A percentile compares a stretch with the other conserved stretches of the same genome.
These are phyloP conservation scores for Besnoitia besnoiti DNA, from an alignment of 169 alveolate species.

Conservation along the genomic window DNA sequence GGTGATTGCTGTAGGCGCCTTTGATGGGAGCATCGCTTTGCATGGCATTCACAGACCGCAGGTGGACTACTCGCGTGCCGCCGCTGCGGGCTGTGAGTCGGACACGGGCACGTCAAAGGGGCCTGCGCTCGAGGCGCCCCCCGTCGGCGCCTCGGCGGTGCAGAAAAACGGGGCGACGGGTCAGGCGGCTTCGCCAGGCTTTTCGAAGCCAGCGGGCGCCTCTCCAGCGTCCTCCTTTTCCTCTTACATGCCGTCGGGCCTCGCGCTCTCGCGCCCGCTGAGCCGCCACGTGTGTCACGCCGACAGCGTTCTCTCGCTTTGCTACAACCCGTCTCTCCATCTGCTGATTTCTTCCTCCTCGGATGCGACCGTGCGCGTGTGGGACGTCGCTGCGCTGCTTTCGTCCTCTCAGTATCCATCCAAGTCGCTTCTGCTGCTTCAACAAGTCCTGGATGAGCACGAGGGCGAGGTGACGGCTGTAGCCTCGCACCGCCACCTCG, in stretches of 20 bases:
- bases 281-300: constrained; percentile 58
- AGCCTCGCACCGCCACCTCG: constrained; percentile 44
- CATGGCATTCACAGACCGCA: constrained; percentile 37
- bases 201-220: not conserved
- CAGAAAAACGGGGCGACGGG: not conserved
- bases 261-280: constrained; percentile 3
- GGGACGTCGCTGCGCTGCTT: constrained; percentile 42
- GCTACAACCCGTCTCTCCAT: constrained; percentile 6
- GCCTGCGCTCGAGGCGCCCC: not conserved
- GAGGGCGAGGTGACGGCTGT: constrained; percentile 59
- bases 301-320: constrained; percentile 54
- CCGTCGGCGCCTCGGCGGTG: constrained; percentile 35
- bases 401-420: not conserved
- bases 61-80: constrained; percentile 31
- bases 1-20: constrained; percentile 51
- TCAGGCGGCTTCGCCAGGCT: constrained; percentile 29
- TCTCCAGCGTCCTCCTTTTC: not conserved
- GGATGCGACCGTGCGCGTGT: constrained; percentile 69
- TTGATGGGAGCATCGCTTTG: constrained; percentile 41
- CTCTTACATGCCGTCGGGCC: not conserved
- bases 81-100: constrained; percentile 17
- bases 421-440: constrained; percentile 31
- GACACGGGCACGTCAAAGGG: constrained; percentile 17
- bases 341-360: constrained; percentile 59
- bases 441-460: constrained; percentile 65